These are phyloP conservation scores for Chimonanthus praecox DNA, from an alignment of 164 flowering plant genomes.

Conservation along the genomic window DNA sequence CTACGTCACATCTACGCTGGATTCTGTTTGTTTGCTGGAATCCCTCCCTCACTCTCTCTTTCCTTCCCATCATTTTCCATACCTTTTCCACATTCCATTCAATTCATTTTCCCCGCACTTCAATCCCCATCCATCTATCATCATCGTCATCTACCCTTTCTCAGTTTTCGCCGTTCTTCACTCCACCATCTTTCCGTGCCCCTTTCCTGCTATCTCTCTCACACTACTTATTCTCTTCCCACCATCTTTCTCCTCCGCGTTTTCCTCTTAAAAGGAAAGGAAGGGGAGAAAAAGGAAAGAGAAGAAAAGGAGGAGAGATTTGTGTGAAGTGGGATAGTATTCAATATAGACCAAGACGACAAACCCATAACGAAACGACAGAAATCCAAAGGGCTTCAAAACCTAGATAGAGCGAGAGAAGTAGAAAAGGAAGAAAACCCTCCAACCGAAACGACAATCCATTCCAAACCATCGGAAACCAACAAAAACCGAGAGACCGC, in stretches of 20 bases:
- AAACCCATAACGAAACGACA: too few relatives aligned
- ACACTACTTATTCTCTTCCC: neutral
- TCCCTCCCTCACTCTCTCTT: neutral
- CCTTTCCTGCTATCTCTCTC: neutral
- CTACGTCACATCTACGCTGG: too few relatives aligned
- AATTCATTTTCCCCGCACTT: neutral
- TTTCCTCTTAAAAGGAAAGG: neutral
- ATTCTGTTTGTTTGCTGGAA: too few relatives aligned
- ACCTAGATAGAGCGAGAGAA: neutral
- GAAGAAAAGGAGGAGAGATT: neutral
- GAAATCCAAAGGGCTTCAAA: too few relatives aligned
- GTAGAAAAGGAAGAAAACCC: neutral
- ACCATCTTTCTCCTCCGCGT: neutral
- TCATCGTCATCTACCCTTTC: neutral
- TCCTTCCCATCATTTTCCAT: neutral
- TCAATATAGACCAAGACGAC: too few relatives aligned
- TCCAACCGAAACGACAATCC: too few relatives aligned
- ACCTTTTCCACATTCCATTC: neutral
- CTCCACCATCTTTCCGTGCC: conserved; percentile 1
- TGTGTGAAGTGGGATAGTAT: neutral
- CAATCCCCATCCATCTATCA: neutral
- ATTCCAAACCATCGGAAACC: too few relatives aligned
- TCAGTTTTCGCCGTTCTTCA: neutral
- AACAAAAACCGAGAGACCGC: too few relatives aligned
- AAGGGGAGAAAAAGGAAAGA: neutral